Base-by-base conservation (phyloP, 139 green algal genomes). In the Zygnema circumcarinatum region DNA sequence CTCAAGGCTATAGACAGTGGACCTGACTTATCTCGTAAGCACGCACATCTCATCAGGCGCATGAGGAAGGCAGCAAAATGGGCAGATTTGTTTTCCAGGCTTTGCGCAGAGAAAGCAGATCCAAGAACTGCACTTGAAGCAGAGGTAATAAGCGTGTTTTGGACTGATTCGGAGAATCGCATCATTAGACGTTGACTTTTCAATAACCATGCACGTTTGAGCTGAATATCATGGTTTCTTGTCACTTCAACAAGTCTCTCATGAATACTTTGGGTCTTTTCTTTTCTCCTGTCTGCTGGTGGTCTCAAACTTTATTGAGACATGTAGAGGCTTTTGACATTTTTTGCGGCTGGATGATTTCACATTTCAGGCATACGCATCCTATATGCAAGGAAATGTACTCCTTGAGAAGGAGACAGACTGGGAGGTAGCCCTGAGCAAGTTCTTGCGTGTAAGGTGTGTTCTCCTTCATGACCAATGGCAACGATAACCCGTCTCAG, bases 331-430 rank as follows among this genome's bases (percentile, higher is more conserved):
- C n/a, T n/a, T n/a, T n/a, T n/a, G n/a, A n/a, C n/a, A n/a, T n/a
- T n/a, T n/a, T n/a, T n/a, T n/a, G n/a, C n/a, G n/a, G n/a, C n/a
- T n/a, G n/a, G n/a, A n/a, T n/a, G n/a, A n/a, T 16, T 62, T 62
- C 7, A 7, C 7, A 62, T 69, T 3, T 36, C 67, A 90, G 82
- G 96, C 94, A 1, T 98, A 98, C 73, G 82, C 85, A 1, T 76
- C 90, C 2, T 96, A 90, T 84, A 94, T 98, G 92, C 31, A 40
- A 0, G 96, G 95, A 68, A 95, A 79, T 33, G 53, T 94, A 76
- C 90, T 96, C 40, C 87, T 97, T 88, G 96, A 98, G 90, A 91
- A 92, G 67, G 95, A 96, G 90, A 91, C 25, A 1, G 92, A 97
- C 90, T 98, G 94, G 95, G 85, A 91, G 69, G 38, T 41, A 31